Evolutionary conservation across 768 basidiomycete genomes (phyloP).

Genomic region (Gautieria morchelliformis): DNA sequence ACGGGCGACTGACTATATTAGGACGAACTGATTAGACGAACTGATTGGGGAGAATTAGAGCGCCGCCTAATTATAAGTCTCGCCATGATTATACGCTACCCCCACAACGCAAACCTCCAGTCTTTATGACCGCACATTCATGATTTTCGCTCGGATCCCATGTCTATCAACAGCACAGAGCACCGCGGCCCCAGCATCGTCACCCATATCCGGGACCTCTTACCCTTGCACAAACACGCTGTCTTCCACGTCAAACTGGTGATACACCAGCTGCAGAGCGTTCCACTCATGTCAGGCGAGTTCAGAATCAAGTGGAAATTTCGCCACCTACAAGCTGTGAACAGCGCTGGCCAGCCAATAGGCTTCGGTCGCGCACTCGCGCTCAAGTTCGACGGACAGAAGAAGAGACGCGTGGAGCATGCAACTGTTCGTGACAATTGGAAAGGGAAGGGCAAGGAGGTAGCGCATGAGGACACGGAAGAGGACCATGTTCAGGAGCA

Average conservation of each 20-base stretch:
- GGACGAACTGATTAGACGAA: no score
- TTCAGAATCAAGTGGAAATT: constrained; percentile 67
- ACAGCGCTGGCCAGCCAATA: constrained; percentile 27
- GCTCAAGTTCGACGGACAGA: constrained; percentile 18
- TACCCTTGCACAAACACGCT: constrained; percentile 47
- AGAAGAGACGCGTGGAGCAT: constrained; percentile 20
- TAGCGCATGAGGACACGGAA: background rate
- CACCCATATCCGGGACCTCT: constrained; percentile 13
- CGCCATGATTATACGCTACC: no score
- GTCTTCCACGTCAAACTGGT: constrained; percentile 51
- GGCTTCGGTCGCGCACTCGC: constrained; percentile 4
- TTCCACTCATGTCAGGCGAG: constrained; percentile 63
- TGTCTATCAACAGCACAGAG: constrained; percentile 5
- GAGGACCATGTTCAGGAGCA: background rate
- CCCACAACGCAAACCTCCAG: background rate
- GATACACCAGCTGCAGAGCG: constrained; percentile 59
- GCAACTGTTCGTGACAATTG: constrained; percentile 4
- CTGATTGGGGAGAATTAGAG: no score
- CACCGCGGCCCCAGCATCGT: background rate
- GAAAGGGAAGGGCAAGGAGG: constrained; percentile 6
- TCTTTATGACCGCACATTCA: background rate
- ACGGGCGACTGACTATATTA: no score
- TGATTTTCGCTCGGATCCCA: background rate
- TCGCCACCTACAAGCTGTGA: constrained; percentile 39
- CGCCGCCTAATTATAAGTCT: no score